Evolutionary conservation across 768 basidiomycete species (phyloP).

Genomic region (Termitomyces eurrhizus): DNA sequence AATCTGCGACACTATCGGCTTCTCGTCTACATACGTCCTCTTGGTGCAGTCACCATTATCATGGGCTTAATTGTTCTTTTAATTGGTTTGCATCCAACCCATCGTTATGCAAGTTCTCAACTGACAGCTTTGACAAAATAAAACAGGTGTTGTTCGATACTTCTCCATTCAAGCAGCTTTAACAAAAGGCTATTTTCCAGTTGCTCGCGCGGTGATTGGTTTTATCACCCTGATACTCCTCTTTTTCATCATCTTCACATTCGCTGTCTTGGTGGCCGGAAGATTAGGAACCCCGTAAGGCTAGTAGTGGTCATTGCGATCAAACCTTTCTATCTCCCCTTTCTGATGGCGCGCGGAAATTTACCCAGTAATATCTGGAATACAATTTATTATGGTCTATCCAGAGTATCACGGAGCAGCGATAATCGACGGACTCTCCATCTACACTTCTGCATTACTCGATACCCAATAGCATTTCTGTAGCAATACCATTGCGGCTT

Average conservation of each 20-base stretch:
- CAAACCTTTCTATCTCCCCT: neutral
- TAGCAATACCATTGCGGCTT: neutral
- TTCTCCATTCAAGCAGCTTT: constrained; percentile 21
- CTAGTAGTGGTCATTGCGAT: neutral
- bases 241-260: constrained; percentile 16
- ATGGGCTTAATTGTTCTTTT: constrained; percentile 18
- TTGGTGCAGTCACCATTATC: constrained; percentile 18
- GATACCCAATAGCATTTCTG: constrained; percentile 2
- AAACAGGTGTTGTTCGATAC: constrained; percentile 17
- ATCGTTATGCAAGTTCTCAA: neutral
- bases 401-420: neutral
- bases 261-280: constrained; percentile 17
- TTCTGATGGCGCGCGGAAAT: neutral
- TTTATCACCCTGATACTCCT: constrained; percentile 16
- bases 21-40: constrained; percentile 19
- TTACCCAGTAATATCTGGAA: neutral
- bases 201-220: constrained; percentile 13
- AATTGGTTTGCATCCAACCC: constrained; percentile 13
- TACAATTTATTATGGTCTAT: neutral
- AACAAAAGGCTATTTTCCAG: constrained; percentile 21
- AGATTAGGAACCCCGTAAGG: constrained; percentile 9
- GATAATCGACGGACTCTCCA: neutral
- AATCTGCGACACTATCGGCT: constrained; percentile 14
- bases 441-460: neutral
- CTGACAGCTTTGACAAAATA: neutral